Percentiles rank a stretch among this genome's conserved stretches.
Evolutionary conservation across 768 basidiomycete genomes (phyloP).

Genomic region (Jaapia argillacea): DNA sequence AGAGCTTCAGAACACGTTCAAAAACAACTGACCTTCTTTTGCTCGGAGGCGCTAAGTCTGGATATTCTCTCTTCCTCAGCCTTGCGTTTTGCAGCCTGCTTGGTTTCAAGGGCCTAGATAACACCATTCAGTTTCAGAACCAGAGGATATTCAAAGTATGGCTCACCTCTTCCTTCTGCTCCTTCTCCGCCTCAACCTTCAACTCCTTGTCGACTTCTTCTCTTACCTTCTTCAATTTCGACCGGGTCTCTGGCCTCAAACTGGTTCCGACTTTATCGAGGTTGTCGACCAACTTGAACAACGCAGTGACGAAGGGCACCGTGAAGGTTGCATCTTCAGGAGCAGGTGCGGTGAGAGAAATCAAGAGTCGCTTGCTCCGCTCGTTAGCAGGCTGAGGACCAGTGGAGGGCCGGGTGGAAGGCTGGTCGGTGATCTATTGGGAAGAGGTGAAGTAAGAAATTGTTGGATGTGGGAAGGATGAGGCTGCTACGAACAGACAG

Average conservation of each 20-base stretch:
- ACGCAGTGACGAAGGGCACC: slow-evolving; percentile 47
- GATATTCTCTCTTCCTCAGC: slow-evolving; percentile 66
- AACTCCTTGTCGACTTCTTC: slow-evolving; percentile 64
- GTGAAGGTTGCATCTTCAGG: slow-evolving; percentile 37
- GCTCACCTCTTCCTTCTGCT: slow-evolving; percentile 61
- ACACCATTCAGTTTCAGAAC: background rate
- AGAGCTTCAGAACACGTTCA: slow-evolving; percentile 2
- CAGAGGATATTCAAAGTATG: background rate
- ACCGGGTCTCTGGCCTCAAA: slow-evolving; percentile 74
- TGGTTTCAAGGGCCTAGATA: slow-evolving; percentile 45
- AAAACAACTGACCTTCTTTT: slow-evolving; percentile 54
- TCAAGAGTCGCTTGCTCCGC: slow-evolving; percentile 65
- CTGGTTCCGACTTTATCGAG: slow-evolving; percentile 30
- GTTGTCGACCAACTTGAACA: slow-evolving; percentile 71
- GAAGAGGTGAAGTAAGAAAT: slow-evolving; percentile 3
- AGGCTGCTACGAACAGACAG: slow-evolving; percentile 48
- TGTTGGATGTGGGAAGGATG: slow-evolving; percentile 2
- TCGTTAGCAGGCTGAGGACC: slow-evolving; percentile 36
- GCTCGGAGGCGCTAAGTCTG: slow-evolving; percentile 68
- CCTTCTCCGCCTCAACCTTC: slow-evolving; percentile 54
- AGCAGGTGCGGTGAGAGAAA: slow-evolving; percentile 52
- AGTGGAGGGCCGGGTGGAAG: slow-evolving; percentile 50
- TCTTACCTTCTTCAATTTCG: slow-evolving; percentile 64
- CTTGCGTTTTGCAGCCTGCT: slow-evolving; percentile 61
- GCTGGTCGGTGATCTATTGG: slow-evolving; percentile 73